These are phyloP conservation scores for Rhizophora mangle DNA, from an alignment of 345 rosid species.

Conservation along the genomic window DNA sequence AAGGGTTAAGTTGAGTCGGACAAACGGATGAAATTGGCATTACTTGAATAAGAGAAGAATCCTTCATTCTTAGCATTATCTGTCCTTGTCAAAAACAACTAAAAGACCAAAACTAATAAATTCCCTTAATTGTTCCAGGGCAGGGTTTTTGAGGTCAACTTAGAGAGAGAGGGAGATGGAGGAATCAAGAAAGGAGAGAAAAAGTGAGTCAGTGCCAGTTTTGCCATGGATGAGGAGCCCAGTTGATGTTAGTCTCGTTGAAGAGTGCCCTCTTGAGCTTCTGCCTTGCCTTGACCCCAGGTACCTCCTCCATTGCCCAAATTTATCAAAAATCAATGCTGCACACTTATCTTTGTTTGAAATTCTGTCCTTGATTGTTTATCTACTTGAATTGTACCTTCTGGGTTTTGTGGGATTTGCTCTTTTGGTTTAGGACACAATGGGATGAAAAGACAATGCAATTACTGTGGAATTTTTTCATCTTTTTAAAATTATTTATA, in stretches of 20 bases:
- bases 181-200: slow-evolving; percentile 28
- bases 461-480: no score
- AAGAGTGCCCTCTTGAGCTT: slow-evolving; percentile 52
- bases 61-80: no score
- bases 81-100: no score
- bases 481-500: neutral
- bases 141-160: neutral
- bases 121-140: no score
- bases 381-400: neutral
- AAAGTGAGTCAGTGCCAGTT: slow-evolving; percentile 48
- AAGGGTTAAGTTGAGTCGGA: no score
- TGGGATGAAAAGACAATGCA: neutral
- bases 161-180: neutral
- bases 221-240: slow-evolving; percentile 97
- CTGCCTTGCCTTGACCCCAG: slow-evolving; percentile 78
- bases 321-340: neutral
- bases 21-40: no score
- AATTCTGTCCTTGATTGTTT: neutral
- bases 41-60: no score
- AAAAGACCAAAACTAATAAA: no score
- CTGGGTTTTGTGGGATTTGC: neutral
- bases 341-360: neutral
- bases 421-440: no score
- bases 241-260: slow-evolving; percentile 48
- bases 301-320: slow-evolving; percentile 26